A percentile compares a stretch with the other conserved stretches of the same genome.
Conservation (phyloP, 2,329 filamentous ascomycete genomes). For the Aspergillus persii region DNA sequence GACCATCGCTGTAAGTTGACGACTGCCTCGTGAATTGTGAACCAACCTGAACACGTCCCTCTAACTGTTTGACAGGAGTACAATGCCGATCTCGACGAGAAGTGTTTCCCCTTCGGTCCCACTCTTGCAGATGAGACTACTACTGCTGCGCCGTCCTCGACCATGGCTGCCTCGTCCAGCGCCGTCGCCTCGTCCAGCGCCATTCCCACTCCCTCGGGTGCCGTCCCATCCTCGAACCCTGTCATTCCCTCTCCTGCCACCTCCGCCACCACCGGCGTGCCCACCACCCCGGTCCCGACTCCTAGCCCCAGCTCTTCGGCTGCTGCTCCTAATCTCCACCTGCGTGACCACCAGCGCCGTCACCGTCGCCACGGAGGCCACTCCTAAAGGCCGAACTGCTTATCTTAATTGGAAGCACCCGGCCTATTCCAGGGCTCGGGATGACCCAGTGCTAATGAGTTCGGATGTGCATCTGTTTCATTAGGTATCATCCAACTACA, state of each 20-base stretch:
- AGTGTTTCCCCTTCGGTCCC: background rate
- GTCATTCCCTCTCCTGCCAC: background rate
- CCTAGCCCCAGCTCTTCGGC: background rate
- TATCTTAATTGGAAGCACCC: background rate
- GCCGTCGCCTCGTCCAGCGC: background rate
- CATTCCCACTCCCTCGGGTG: background rate
- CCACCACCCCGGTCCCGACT: background rate
- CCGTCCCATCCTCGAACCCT: background rate
- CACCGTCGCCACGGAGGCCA: background rate
- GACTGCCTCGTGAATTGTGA: background rate
- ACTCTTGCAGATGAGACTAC: background rate
- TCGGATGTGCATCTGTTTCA: background rate
- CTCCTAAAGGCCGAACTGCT: background rate
- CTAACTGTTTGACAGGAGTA: background rate
- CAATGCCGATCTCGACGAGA: background rate
- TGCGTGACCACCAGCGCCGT: background rate
- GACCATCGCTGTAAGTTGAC: slow-evolving; percentile 13
- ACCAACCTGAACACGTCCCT: background rate
- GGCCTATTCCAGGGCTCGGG: background rate
- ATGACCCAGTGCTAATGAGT: background rate
- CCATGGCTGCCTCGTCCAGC: background rate
- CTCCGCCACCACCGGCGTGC: background rate
- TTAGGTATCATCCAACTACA: background rate
- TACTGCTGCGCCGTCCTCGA: background rate
- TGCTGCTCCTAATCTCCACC: background rate